These are phyloP conservation scores for Mesembryanthemum crystallinum DNA, from an alignment of 148 eudicot species.

Conservation along the genomic window DNA sequence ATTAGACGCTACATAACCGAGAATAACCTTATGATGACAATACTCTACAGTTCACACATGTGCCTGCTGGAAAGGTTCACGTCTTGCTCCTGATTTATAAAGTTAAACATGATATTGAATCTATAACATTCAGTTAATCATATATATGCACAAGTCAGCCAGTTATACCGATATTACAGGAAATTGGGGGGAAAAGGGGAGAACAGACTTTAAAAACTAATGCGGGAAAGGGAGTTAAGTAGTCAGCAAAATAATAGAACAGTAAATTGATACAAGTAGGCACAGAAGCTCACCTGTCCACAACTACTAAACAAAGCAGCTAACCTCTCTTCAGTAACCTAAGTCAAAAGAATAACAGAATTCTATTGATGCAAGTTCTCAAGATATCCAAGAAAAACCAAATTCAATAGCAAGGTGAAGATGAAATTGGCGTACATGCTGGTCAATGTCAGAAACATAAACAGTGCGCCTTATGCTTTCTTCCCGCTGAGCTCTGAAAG, in stretches of 20 bases:
- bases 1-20: background rate
- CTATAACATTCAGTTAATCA: background rate
- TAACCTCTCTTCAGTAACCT: constrained; percentile 90
- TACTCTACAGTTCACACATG: background rate
- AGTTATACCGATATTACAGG: background rate
- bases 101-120: background rate
- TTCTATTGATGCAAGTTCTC: constrained; percentile 11
- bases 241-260: constrained; percentile 2
- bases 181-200: background rate
- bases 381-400: background rate
- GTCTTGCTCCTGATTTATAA: background rate
- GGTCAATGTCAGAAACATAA: constrained; percentile 88
- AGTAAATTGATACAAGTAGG: background rate
- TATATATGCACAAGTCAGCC: background rate
- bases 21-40: background rate
- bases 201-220: background rate
- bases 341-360: constrained; percentile 20
- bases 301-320: constrained; percentile 74
- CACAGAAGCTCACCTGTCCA: constrained; percentile 60
- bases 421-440: constrained; percentile 48
- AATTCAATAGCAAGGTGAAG: background rate
- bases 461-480: constrained; percentile 89
- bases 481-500: constrained; percentile 78
- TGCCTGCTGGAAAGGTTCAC: background rate
- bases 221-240: background rate